Percentiles rank a stretch among this genome's conserved stretches.
Conservation (phyloP, 306 rosid genomes). For the Malus sylvestris region DNA sequence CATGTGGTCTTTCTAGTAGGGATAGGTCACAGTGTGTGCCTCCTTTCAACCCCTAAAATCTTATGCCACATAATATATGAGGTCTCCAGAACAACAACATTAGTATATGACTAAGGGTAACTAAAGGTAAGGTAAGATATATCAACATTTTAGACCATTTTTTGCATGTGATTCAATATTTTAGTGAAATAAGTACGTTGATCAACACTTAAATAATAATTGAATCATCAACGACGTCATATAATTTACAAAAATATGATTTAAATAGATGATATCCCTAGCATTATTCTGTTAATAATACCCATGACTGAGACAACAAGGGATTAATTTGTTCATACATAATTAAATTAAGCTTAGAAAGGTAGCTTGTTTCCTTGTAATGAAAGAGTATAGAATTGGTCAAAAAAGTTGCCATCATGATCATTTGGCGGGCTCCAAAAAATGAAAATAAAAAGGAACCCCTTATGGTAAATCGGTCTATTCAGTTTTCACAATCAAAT, state of each 20-base stretch:
- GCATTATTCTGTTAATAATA: too few species aligned
- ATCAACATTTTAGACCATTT: too few species aligned
- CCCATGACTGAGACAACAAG: background rate
- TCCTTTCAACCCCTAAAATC: too few species aligned
- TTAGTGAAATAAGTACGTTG: too few species aligned
- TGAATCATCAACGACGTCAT: too few species aligned
- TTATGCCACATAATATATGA: background rate
- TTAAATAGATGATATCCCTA: too few species aligned
- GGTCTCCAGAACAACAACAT: background rate
- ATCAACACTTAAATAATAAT: too few species aligned
- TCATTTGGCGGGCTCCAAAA: background rate
- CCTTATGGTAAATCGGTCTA: background rate
- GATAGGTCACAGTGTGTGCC: background rate
- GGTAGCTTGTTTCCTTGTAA: background rate
- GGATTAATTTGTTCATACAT: background rate
- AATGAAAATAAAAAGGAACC: background rate
- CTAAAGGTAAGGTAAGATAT: too few species aligned
- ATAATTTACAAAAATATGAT: too few species aligned
- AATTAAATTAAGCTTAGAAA: background rate
- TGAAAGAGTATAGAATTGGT: background rate
- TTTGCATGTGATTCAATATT: too few species aligned
- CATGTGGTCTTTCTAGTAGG: background rate
- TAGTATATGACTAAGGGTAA: too few species aligned
- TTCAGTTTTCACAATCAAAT: background rate
- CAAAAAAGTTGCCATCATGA: constrained; percentile 11